Percentiles rank a stretch among this genome's conserved stretches.
Evolutionary conservation across 2,329 filamentous ascomycete species (phyloP).

Genomic region (Trichophyton equinum): DNA sequence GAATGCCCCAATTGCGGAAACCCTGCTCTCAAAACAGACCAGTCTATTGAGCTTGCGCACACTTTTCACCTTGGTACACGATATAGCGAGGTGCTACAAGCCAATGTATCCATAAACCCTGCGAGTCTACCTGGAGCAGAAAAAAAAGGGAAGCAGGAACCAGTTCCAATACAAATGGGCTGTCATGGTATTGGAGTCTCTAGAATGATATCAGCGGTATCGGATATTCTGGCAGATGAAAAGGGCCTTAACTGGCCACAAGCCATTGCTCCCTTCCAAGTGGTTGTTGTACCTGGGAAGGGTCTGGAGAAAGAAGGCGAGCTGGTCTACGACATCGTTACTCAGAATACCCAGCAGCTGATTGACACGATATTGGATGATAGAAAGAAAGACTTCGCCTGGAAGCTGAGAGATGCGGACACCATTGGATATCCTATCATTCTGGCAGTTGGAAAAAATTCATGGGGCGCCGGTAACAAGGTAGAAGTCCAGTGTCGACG

Average conservation of each 20-base stretch:
- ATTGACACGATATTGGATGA: constrained; percentile 67
- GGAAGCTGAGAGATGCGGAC: constrained; percentile 87
- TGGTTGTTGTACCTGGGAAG: constrained; percentile 49
- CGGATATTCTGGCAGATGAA: constrained; percentile 58
- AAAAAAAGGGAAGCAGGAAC: neutral
- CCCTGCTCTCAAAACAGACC: constrained; percentile 52
- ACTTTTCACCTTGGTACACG: constrained; percentile 88
- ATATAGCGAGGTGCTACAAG: constrained; percentile 65
- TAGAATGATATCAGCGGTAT: constrained; percentile 75
- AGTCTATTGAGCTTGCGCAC: constrained; percentile 81
- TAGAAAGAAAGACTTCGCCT: constrained; percentile 53
- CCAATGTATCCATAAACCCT: constrained; percentile 42
- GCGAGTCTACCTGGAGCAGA: constrained; percentile 11
- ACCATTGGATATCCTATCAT: constrained; percentile 76
- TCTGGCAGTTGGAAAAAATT: constrained; percentile 61
- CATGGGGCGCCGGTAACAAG: constrained; percentile 46
- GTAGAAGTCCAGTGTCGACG: constrained; percentile 70
- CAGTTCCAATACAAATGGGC: constrained; percentile 70
- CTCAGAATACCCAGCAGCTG: constrained; percentile 14
- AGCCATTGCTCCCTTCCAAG: constrained; percentile 73
- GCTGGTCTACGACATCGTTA: constrained; percentile 52
- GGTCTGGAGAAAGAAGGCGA: constrained; percentile 38
- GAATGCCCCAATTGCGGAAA: constrained; percentile 56
- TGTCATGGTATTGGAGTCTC: constrained; percentile 94
- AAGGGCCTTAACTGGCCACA: constrained; percentile 79